Percentiles rank a stretch among this genome's conserved stretches.
phyloP scores from a whole-genome alignment of 371 early-diverging fungal species.

The Mucor lusitanicus region DNA sequence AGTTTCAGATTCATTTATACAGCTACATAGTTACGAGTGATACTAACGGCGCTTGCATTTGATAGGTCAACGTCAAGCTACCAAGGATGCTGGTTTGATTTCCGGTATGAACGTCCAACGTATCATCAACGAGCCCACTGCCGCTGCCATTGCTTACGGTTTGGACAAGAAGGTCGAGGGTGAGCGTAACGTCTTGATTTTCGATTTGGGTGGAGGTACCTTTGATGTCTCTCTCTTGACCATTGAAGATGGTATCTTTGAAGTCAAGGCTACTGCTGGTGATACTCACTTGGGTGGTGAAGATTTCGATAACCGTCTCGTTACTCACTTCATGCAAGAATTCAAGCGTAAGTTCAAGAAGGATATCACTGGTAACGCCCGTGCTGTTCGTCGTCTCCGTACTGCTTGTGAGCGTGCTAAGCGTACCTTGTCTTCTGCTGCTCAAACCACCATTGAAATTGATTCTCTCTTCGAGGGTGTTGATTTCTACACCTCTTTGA shows the following conservation, averaged over 20 bases:
- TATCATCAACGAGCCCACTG: constrained; percentile 96
- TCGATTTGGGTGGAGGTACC: constrained; percentile 97
- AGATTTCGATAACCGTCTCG: constrained; percentile 94
- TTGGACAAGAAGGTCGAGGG: constrained; percentile 76
- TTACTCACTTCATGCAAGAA: constrained; percentile 79
- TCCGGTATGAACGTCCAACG: constrained; percentile 82
- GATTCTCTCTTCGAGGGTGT: constrained; percentile 92
- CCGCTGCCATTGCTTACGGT: constrained; percentile 96
- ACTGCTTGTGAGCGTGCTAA: constrained; percentile 95
- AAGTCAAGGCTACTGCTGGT: constrained; percentile 96
- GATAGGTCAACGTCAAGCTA: constrained; percentile 85
- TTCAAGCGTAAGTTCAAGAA: constrained; percentile 87
- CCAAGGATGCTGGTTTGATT: constrained; percentile 83
- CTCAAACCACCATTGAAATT: constrained; percentile 86
- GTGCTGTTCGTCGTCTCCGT: constrained; percentile 92
- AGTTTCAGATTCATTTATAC: constrained; percentile 7
- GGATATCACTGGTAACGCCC: constrained; percentile 82
- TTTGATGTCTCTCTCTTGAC: constrained; percentile 94
- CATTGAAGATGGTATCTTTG: constrained; percentile 91
- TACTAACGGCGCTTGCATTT: neutral
- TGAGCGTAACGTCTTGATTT: constrained; percentile 89
- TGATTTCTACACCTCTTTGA: constrained; percentile 84
- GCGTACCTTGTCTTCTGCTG: constrained; percentile 85
- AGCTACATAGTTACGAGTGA: no score
- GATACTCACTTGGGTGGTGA: no score